A percentile compares a stretch with the other conserved stretches of the same genome.
phyloP scores from a whole-genome alignment of 441 rosid species.

The Sinapis alba region DNA sequence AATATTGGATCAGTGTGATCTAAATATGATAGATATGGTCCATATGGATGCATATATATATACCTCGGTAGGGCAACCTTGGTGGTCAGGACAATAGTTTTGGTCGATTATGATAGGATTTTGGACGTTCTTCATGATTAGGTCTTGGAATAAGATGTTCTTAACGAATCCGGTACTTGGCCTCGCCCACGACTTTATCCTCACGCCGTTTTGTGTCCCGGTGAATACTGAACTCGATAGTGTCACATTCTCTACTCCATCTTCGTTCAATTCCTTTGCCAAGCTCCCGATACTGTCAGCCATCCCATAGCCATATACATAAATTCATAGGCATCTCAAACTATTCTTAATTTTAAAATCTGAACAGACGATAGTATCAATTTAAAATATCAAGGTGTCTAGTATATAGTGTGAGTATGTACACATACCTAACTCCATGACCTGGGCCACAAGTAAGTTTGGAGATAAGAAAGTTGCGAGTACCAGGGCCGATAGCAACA shows the following conservation, averaged over 20 bases:
- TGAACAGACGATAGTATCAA: no score
- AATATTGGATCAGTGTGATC: neutral
- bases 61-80: slow-evolving; percentile 57
- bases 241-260: slow-evolving; percentile 64
- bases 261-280: slow-evolving; percentile 46
- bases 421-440: slow-evolving; percentile 51
- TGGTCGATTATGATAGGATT: slow-evolving; percentile 75
- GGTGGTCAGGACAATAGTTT: slow-evolving; percentile 56
- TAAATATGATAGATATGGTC: neutral
- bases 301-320: neutral
- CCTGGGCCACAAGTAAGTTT: slow-evolving; percentile 55
- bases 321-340: neutral
- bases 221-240: slow-evolving; percentile 48
- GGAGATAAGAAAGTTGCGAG: slow-evolving; percentile 46
- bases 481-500: slow-evolving; percentile 59
- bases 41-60: slow-evolving; percentile 13
- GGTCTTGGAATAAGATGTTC: slow-evolving; percentile 49
- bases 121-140: slow-evolving; percentile 48
- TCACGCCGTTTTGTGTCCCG: slow-evolving; percentile 60
- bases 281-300: slow-evolving; percentile 44
- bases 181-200: slow-evolving; percentile 75
- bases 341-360: no score
- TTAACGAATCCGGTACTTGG: slow-evolving; percentile 58
- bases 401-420: neutral
- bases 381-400: neutral